Evolutionary conservation across 768 basidiomycete genomes (phyloP).

Genomic region (Trametes villosa): DNA sequence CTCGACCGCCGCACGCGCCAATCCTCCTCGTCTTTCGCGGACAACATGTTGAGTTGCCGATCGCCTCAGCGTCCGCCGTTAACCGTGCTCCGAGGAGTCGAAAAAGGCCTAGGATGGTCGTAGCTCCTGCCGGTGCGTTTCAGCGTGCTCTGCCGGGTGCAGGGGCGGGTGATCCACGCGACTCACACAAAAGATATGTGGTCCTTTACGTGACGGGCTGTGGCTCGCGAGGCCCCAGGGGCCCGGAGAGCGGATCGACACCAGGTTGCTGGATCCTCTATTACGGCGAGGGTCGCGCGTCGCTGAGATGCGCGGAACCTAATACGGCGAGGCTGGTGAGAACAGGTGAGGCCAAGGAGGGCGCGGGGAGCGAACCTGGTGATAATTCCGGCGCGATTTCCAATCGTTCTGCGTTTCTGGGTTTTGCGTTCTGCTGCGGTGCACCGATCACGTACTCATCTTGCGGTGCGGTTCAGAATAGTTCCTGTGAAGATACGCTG

Average conservation of each 20-base stretch:
- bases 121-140: neutral
- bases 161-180: neutral
- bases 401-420: neutral
- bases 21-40: neutral
- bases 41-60: slow-evolving; percentile 9
- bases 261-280: too few relatives aligned
- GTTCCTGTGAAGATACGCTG: too few relatives aligned
- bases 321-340: neutral
- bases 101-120: neutral
- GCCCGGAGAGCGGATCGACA: slow-evolving; percentile 10
- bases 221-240: neutral
- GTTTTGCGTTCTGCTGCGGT: neutral
- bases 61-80: neutral
- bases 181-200: neutral
- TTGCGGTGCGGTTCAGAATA: too few relatives aligned
- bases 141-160: neutral
- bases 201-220: neutral
- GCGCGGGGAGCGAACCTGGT: neutral
- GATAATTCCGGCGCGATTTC: neutral
- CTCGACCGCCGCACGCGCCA: neutral
- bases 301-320: neutral
- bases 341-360: neutral
- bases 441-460: too few relatives aligned
- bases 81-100: neutral
- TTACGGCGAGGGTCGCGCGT: too few relatives aligned